These are phyloP conservation scores for Cerrena zonata DNA, from an alignment of 1,284 basidiomycete species.

Conservation along the genomic window DNA sequence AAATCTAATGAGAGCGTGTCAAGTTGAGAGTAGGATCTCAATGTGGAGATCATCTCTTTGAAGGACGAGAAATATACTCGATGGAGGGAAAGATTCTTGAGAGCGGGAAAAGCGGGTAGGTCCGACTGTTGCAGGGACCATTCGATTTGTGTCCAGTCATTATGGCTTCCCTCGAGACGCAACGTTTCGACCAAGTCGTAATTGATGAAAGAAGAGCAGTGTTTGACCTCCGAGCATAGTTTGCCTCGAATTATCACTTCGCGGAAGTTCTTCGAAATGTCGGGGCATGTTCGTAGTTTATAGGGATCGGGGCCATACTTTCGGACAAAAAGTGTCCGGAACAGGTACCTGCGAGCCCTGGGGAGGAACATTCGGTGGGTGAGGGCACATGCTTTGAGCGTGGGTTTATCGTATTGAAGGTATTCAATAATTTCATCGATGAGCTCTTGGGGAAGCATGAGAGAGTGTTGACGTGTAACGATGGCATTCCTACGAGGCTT, in stretches of 20 bases:
- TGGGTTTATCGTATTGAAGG: slow-evolving; percentile 7
- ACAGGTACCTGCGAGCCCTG: slow-evolving; percentile 9
- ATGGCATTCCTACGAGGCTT: too few species aligned
- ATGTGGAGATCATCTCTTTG: background rate
- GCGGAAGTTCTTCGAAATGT: slow-evolving; percentile 8
- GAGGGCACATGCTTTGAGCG: slow-evolving; percentile 12
- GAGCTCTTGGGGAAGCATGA: slow-evolving; percentile 14
- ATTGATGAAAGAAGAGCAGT: background rate
- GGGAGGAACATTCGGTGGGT: slow-evolving; percentile 9
- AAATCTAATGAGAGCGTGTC: background rate
- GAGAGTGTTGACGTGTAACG: too few species aligned
- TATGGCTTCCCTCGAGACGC: background rate
- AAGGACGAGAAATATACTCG: background rate
- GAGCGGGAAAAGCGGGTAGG: background rate
- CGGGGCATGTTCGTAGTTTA: slow-evolving; percentile 8
- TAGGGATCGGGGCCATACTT: slow-evolving; percentile 13
- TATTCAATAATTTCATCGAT: slow-evolving; percentile 16
- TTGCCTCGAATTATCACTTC: slow-evolving; percentile 3
- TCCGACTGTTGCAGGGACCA: background rate
- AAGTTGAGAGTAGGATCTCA: background rate
- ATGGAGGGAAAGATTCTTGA: background rate
- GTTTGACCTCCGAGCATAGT: slow-evolving; percentile 7
- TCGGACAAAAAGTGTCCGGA: slow-evolving; percentile 9
- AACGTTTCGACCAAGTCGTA: background rate
- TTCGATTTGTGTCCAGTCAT: background rate